These are phyloP conservation scores for Cutaneotrichosporon arboriforme DNA, from an alignment of 1,284 basidiomycete species.

Conservation along the genomic window DNA sequence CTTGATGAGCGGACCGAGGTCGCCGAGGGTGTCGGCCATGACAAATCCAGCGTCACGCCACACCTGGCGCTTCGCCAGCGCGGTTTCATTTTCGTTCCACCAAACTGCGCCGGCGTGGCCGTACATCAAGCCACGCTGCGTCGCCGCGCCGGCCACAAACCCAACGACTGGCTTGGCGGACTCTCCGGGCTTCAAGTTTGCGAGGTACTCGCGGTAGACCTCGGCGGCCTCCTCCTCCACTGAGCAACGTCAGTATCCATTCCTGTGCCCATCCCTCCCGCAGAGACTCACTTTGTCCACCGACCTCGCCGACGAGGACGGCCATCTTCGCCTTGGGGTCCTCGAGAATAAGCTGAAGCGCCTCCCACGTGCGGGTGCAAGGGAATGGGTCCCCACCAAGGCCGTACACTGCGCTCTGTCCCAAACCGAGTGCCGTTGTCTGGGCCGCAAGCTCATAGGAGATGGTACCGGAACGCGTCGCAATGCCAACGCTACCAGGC, in stretches of 20 bases:
- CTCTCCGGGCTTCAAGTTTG: constrained; percentile 42
- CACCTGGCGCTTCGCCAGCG: constrained; percentile 15
- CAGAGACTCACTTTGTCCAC: constrained; percentile 53
- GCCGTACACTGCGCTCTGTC: constrained; percentile 86
- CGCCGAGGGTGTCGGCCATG: constrained; percentile 19
- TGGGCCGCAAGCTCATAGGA: constrained; percentile 81
- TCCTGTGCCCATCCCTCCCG: no score
- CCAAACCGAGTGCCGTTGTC: constrained; percentile 86
- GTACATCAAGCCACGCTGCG: constrained; percentile 90
- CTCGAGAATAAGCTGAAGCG: constrained; percentile 83
- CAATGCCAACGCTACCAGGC: constrained; percentile 82
- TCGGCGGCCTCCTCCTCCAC: constrained; percentile 99
- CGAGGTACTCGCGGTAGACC: constrained; percentile 75
- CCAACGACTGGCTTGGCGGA: constrained; percentile 83
- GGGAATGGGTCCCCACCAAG: constrained; percentile 98
- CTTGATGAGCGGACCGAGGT: constrained; percentile 18
- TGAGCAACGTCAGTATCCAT: constrained; percentile 28
- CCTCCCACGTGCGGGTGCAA: constrained; percentile 64
- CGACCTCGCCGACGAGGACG: constrained; percentile 93
- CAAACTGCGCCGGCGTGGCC: constrained; percentile 62
- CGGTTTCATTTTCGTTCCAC: constrained; percentile 21
- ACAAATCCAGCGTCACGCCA: constrained; percentile 11
- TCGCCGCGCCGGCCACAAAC: constrained; percentile 91
- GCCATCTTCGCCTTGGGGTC: constrained; percentile 80
- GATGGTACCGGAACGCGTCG: constrained; percentile 83